Evolutionary conservation across 179 eudicot genomes (phyloP).

Genomic region (Dionaea muscipula): DNA sequence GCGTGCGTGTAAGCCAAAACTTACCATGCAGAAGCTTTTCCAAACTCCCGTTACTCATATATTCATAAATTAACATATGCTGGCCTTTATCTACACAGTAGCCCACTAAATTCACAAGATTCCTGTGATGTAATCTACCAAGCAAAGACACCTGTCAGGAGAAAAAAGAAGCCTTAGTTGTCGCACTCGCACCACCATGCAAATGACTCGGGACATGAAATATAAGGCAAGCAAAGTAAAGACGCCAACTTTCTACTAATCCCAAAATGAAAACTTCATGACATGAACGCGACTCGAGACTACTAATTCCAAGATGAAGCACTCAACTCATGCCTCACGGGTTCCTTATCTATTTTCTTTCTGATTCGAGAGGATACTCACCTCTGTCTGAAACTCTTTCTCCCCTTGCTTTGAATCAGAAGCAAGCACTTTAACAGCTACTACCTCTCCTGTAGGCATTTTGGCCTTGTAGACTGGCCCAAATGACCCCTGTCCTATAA

Average conservation of each 20-base stretch:
- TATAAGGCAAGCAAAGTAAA: too few species aligned
- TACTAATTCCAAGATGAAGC: too few species aligned
- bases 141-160: conserved; percentile 68
- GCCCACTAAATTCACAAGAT: conserved; percentile 90
- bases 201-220: too few species aligned
- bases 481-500: conserved; percentile 83
- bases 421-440: conserved; percentile 86
- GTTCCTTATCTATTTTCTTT: too few species aligned
- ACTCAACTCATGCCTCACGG: too few species aligned
- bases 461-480: conserved; percentile 90
- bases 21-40: conserved; percentile 64
- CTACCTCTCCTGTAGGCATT: conserved; percentile 68
- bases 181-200: too few species aligned
- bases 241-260: too few species aligned
- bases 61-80: conserved; percentile 69
- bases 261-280: too few species aligned
- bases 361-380: conserved; percentile 10
- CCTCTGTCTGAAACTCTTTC: conserved; percentile 92
- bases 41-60: conserved; percentile 93
- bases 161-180: background rate
- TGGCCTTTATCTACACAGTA: conserved; percentile 92
- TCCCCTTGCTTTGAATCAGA: conserved; percentile 94
- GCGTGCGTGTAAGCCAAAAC: too few species aligned
- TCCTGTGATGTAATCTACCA: conserved; percentile 88
- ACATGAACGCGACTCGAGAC: too few species aligned